phyloP scores from a whole-genome alignment of 2,329 filamentous ascomycete species.

The Talaromyces funiculosus region DNA sequence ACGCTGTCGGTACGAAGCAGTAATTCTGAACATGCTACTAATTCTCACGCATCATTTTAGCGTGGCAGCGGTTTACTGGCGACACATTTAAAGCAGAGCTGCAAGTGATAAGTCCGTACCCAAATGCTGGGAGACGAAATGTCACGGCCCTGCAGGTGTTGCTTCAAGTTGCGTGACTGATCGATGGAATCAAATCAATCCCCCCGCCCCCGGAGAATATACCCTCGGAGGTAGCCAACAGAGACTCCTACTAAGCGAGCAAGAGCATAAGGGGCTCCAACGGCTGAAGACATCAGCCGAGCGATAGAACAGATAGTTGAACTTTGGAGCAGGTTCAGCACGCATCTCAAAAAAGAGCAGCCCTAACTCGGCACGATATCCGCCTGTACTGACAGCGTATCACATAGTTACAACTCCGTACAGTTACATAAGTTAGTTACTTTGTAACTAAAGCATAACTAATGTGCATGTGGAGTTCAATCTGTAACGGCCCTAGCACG shows the following conservation, averaged over 20 bases:
- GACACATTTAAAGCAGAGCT: not conserved
- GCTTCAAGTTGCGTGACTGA: not conserved
- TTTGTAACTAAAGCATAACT: not conserved
- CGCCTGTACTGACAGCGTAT: no score
- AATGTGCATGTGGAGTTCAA: not conserved
- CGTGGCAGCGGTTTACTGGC: slow-evolving; percentile 2
- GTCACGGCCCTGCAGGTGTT: not conserved
- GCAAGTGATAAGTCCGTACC: not conserved
- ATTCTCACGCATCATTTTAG: not conserved
- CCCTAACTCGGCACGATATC: not conserved
- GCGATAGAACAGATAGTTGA: not conserved
- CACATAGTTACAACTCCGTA: not conserved
- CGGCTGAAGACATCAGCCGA: not conserved
- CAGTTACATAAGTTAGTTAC: not conserved
- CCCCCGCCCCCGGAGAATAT: not conserved
- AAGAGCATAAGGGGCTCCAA: not conserved
- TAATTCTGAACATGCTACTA: not conserved
- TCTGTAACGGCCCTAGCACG: slow-evolving; percentile 1
- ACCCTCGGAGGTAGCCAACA: not conserved
- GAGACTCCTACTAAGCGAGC: not conserved
- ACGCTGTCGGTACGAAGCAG: not conserved
- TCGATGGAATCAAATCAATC: not conserved
- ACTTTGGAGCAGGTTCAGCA: not conserved
- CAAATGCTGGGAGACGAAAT: not conserved
- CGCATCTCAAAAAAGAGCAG: not conserved